Evolutionary conservation across 306 rosid species (phyloP), one percentile per base, ranked within the genome.

Genomic region (Dalbergia oliveri): DNA sequence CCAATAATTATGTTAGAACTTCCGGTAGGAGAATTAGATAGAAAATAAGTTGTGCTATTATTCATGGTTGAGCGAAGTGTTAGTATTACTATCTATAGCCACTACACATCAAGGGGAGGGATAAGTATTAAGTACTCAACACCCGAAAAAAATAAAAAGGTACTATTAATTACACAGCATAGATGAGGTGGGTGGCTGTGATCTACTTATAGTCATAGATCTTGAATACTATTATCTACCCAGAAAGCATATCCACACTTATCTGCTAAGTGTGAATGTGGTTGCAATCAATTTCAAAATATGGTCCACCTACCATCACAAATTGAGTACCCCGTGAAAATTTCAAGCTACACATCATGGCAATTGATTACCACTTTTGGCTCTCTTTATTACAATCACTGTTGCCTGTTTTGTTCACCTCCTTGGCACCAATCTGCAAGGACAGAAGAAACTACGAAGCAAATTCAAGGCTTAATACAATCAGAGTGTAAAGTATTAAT

Each of bases 281-380:
- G 37, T 39, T 37, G 23, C 4, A 73, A 56, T 39, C 68, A 73
- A 19, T 5, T 72, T 56, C 35, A 72, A 18, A 72, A 26, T 56
- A 33, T 35, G 77, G 78, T 18, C 67, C 66, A 37, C 78, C 1
- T 9, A 33, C 44, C 62, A 9, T 49, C 14, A 8, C 15, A 18
- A 33, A 70, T 70, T 56, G 53, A 71, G 64, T n/a, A 51, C 11
- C 50, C 63, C 4, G 31, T 26, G 1, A 65, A 4, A 16, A 9
- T 72, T 57, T 73, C 78, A 58, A 73, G 41, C 78, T 1, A 18
- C 37, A 7, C 45, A 58, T 73, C 4, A 73, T 73, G 13, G 19
- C 23, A 56, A 10, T 33, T 53, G 1, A 1, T 11, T 11, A 53
- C 43, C 43, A 18, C 35, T 16, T 34, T 72, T 31, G 21, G 10